Conservation (phyloP, 2,329 filamentous ascomycete genomes). For the Monosporascus sp. region DNA sequence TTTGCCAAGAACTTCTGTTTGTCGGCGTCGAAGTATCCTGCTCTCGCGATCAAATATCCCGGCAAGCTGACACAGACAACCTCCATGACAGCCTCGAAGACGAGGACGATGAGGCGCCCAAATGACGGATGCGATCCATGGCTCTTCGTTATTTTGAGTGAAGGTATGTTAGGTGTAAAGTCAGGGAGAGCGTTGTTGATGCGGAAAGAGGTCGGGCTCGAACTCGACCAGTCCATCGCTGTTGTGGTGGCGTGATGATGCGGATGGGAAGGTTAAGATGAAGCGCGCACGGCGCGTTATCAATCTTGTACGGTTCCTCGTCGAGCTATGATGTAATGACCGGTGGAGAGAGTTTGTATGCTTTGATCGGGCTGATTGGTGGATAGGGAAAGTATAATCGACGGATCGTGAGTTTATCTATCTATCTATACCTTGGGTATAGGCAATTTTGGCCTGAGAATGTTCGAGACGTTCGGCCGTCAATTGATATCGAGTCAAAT, state of each 20-base stretch:
- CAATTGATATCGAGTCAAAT: too few relatives aligned
- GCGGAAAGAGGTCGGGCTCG: slow-evolving; percentile 41
- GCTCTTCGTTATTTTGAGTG: slow-evolving; percentile 33
- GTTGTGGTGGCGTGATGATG: slow-evolving; percentile 2
- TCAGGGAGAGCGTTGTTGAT: slow-evolving; percentile 22
- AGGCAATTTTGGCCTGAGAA: too few relatives aligned
- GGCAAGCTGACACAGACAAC: slow-evolving; percentile 81
- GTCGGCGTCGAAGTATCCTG: slow-evolving; percentile 91
- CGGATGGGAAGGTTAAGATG: background rate
- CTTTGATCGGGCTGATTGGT: too few relatives aligned
- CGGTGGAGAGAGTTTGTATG: background rate
- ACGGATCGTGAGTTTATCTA: too few relatives aligned
- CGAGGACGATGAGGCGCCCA: slow-evolving; percentile 67
- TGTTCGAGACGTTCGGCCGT: too few relatives aligned
- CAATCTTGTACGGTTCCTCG: too few relatives aligned
- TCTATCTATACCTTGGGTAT: too few relatives aligned
- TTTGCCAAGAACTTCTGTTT: slow-evolving; percentile 97
- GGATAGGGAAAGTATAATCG: too few relatives aligned
- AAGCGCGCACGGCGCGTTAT: too few relatives aligned
- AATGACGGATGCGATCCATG: slow-evolving; percentile 59
- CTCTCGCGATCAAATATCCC: slow-evolving; percentile 83
- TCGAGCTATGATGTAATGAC: background rate
- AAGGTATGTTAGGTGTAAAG: slow-evolving; percentile 29
- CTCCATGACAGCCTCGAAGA: slow-evolving; percentile 68
- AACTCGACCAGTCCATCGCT: slow-evolving; percentile 26